Base-by-base conservation (phyloP, 2,329 filamentous ascomycete genomes). In the Fusarium denticulatum region DNA sequence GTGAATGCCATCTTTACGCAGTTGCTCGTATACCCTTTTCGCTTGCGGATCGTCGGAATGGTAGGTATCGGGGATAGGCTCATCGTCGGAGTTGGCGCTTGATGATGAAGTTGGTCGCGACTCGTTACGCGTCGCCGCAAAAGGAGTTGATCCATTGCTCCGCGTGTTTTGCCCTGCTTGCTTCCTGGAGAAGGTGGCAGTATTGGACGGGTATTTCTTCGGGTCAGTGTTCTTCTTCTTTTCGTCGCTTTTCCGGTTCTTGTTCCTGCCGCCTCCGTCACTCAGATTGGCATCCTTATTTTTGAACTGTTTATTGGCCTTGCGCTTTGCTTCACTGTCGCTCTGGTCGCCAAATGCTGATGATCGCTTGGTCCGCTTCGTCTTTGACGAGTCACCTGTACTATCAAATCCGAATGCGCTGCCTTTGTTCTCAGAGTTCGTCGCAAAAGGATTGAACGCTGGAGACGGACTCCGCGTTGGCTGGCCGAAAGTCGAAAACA, bases 1-100 rank as follows among this genome's bases (percentile, higher is more conserved):
- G 34, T 77, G 80, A 57, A 91, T 86, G 34, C 84, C 84, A 76
- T 91, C 88, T 71, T 85, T 87, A n/a, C 83, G 82, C 5, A 92
- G 81, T 66, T 87, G 87, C 14, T 83, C 81, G 66, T 86, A 83
- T 36, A 92, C 88, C 64, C 84, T 86, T 60, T 81, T 84, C 15
- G 88, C 87, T 71, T 85, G 86, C 1, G 80, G 80, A 47, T 85
- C 82, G 63, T 79, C 76, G 9, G 80, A 77, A 40, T 79, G 64
- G 60, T 67, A 59, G 28, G 75, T 24, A 67, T 72, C 62, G 60
- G 73, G 64, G 26, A 76, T n/a, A 37, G 55, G 64, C n/a, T 68
- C 64, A 43, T 70, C 64, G 64, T 73, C 58, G 18, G 74, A 67
- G 60, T 74, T 75, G 62, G 66, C 66, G 70, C 69, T 76, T 24